A percentile compares a stretch with the other conserved stretches of the same genome.
Evolutionary conservation across 2,329 filamentous ascomycete species (phyloP).

Genomic region (Plectosphaerella sp.): DNA sequence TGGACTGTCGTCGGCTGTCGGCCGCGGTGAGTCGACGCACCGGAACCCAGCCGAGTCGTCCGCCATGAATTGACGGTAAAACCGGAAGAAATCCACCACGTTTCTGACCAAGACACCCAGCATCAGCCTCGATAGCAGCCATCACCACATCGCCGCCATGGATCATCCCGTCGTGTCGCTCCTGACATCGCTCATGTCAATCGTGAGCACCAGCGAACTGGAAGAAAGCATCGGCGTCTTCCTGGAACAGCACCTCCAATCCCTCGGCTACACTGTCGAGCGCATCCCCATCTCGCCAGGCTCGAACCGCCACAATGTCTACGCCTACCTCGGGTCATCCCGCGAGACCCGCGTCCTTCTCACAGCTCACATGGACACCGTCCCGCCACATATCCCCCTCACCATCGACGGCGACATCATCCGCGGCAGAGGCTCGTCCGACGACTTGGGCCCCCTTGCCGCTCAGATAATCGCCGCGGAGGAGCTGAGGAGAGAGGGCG

Average conservation of each 20-base stretch:
- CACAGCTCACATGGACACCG: slow-evolving; percentile 31
- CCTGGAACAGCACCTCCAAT: slow-evolving; percentile 22
- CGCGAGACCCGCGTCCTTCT: slow-evolving; percentile 25
- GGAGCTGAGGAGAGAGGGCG: slow-evolving; percentile 10
- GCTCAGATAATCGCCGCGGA: slow-evolving; percentile 15
- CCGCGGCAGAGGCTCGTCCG: slow-evolving; percentile 39
- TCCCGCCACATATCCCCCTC: slow-evolving; percentile 49
- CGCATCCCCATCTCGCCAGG: slow-evolving; percentile 24
- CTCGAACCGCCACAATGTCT: slow-evolving; percentile 29
- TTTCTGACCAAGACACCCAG: too few relatives aligned
- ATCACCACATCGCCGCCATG: too few relatives aligned
- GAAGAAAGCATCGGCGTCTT: slow-evolving; percentile 29
- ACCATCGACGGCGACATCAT: slow-evolving; percentile 30
- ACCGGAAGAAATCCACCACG: too few relatives aligned
- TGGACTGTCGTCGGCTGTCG: too few relatives aligned
- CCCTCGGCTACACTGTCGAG: slow-evolving; percentile 28
- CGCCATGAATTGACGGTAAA: too few relatives aligned
- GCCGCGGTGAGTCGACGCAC: too few relatives aligned
- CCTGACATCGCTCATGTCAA: slow-evolving; percentile 26
- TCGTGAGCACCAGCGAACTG: slow-evolving; percentile 29
- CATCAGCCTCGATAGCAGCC: too few relatives aligned
- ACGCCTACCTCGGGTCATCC: slow-evolving; percentile 27
- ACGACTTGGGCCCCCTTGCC: slow-evolving; percentile 28
- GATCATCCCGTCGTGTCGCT: slow-evolving; percentile 18
- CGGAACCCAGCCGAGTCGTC: too few relatives aligned